phyloP scores from a whole-genome alignment of 2,329 filamentous ascomycete genomes.

The Penicillium janthinellum region DNA sequence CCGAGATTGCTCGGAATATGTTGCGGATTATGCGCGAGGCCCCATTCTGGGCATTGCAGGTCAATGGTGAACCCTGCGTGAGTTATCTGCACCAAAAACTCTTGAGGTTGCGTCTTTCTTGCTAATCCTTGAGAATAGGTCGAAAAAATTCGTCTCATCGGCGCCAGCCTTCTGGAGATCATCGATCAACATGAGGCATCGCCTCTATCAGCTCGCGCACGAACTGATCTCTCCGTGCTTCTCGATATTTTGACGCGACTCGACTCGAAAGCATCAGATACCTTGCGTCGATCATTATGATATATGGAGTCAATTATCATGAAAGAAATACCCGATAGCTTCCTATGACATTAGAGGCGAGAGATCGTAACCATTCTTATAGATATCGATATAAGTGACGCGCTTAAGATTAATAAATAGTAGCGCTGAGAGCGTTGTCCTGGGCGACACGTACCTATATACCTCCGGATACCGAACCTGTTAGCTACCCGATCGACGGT shows the following conservation, averaged over 20 bases:
- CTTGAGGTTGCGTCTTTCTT: background rate
- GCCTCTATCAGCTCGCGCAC: conserved; percentile 42
- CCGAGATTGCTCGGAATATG: conserved; percentile 50
- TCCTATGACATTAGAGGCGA: no score
- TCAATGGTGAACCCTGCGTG: conserved; percentile 26
- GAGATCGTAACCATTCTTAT: no score
- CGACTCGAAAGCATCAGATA: conserved; percentile 50
- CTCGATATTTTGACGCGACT: conserved; percentile 47
- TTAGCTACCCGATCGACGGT: no score
- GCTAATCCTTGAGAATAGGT: conserved; percentile 8
- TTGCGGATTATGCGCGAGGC: conserved; percentile 44
- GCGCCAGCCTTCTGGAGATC: conserved; percentile 21
- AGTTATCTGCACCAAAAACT: background rate
- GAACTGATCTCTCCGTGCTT: conserved; percentile 44
- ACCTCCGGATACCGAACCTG: no score
- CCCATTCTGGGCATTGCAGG: conserved; percentile 42
- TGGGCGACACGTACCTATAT: no score
- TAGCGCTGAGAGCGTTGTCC: no score
- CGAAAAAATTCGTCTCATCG: conserved; percentile 22
- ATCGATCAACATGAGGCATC: conserved; percentile 41
- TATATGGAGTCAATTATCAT: background rate
- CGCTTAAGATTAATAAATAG: no score
- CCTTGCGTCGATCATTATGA: conserved; percentile 28
- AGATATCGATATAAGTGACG: no score
- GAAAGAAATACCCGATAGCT: background rate